These are phyloP conservation scores for Cymbopogon citratus DNA, from an alignment of 176 grass and related monocot genomes.

Conservation along the genomic window DNA sequence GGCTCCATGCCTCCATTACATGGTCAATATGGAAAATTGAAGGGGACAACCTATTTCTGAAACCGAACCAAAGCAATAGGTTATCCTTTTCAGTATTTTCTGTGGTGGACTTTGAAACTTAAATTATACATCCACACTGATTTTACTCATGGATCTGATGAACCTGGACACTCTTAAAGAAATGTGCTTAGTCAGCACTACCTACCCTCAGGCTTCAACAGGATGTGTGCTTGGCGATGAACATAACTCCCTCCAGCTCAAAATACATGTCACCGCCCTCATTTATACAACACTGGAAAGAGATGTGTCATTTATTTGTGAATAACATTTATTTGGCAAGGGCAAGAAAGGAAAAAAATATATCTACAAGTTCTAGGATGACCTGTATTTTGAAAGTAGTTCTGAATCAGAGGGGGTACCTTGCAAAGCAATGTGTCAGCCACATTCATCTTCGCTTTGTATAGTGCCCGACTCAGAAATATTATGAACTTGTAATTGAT, in stretches of 20 bases:
- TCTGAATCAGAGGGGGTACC: neutral
- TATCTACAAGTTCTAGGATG: neutral
- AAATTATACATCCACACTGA: neutral
- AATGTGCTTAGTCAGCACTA: neutral
- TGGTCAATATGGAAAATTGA: neutral
- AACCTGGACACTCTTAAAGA: conserved; percentile 10
- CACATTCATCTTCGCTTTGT: neutral
- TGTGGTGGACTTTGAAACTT: neutral
- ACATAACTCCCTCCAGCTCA: neutral
- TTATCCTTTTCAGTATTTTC: neutral
- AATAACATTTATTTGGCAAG: neutral
- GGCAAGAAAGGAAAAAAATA: neutral
- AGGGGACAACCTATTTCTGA: neutral
- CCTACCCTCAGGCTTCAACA: conserved; percentile 9
- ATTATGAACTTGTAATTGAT: neutral
- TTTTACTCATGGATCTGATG: neutral
- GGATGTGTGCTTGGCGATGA: neutral
- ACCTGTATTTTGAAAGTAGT: neutral
- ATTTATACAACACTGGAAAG: neutral
- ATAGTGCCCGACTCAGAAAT: neutral
- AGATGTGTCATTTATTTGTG: neutral
- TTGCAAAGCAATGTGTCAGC: neutral
- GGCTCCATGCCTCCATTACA: neutral
- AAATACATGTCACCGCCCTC: neutral
- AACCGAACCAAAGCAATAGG: neutral